A percentile compares a stretch with the other conserved stretches of the same genome.
These are phyloP conservation scores for Cladosporium halotolerans DNA, from an alignment of 2,329 filamentous ascomycete species.

Conservation along the genomic window DNA sequence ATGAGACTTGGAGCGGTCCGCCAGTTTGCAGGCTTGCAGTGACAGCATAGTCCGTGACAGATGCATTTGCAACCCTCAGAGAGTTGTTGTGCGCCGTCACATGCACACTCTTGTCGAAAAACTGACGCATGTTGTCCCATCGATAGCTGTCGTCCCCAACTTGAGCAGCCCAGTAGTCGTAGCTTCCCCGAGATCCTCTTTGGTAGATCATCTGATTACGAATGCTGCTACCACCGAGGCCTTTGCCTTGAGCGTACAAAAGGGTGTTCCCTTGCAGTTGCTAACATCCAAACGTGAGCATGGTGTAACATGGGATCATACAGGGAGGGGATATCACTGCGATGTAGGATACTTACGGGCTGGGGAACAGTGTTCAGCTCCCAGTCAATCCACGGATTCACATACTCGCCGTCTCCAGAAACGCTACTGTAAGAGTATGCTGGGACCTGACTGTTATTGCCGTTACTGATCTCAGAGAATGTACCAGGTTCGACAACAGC, in stretches of 20 bases:
- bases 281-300: neutral
- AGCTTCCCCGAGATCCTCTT: constrained; percentile 25
- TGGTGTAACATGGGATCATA: neutral
- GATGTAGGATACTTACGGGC: neutral
- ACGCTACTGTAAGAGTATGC: constrained; percentile 19
- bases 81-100: constrained; percentile 17
- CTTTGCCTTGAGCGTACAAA: constrained; percentile 25
- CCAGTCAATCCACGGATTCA: constrained; percentile 26
- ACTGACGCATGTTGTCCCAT: constrained; percentile 26
- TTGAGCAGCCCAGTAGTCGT: constrained; percentile 31
- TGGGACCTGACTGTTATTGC: constrained; percentile 26
- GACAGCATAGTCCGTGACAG: constrained; percentile 8
- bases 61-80: constrained; percentile 1
- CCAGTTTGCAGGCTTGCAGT: constrained; percentile 15
- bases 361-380: constrained; percentile 25
- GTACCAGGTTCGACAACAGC: constrained; percentile 28
- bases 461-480: constrained; percentile 27
- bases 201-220: constrained; percentile 25
- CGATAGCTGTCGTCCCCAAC: constrained; percentile 30
- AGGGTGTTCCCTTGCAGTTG: constrained; percentile 17
- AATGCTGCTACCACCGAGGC: constrained; percentile 23
- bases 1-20: constrained; percentile 32
- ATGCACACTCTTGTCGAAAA: constrained; percentile 21
- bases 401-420: constrained; percentile 8
- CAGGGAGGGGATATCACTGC: too few species aligned